These are phyloP conservation scores for Sporisorium scitamineum DNA, from an alignment of 1,284 basidiomycete species.

Conservation along the genomic window DNA sequence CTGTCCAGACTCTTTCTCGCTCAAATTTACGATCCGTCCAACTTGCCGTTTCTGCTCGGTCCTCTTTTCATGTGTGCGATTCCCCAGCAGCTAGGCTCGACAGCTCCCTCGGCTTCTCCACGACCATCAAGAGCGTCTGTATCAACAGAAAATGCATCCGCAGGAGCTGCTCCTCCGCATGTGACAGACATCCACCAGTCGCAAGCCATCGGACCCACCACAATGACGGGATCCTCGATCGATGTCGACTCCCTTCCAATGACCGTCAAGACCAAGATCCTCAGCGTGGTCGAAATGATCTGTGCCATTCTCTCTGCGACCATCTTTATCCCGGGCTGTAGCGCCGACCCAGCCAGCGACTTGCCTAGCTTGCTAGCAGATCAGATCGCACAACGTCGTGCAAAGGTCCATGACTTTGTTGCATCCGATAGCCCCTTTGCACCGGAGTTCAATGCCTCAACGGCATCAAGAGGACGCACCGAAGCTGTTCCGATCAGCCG, in stretches of 20 bases:
- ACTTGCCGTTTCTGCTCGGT: conserved; percentile 46
- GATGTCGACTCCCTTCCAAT: conserved; percentile 45
- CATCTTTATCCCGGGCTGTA: conserved; percentile 47
- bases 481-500: conserved; percentile 6
- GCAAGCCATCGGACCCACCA: neutral
- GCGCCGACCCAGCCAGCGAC: neutral
- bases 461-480: conserved; percentile 20
- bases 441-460: neutral
- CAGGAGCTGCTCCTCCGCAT: neutral
- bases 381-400: conserved; percentile 42
- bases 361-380: conserved; percentile 15
- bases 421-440: conserved; percentile 35
- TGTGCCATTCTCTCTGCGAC: conserved; percentile 55
- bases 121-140: conserved; percentile 1
- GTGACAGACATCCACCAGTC: neutral
- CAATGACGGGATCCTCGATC: neutral
- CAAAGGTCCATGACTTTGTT: conserved; percentile 35
- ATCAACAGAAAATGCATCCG: neutral
- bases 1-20: conserved; percentile 38
- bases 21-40: conserved; percentile 34
- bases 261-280: conserved; percentile 42
- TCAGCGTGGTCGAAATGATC: conserved; percentile 60
- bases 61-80: conserved; percentile 49
- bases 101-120: neutral
- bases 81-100: conserved; percentile 26